Evolutionary conservation across 257 asterid genomes (phyloP).

Genomic region (Ajuga chamaepitys): DNA sequence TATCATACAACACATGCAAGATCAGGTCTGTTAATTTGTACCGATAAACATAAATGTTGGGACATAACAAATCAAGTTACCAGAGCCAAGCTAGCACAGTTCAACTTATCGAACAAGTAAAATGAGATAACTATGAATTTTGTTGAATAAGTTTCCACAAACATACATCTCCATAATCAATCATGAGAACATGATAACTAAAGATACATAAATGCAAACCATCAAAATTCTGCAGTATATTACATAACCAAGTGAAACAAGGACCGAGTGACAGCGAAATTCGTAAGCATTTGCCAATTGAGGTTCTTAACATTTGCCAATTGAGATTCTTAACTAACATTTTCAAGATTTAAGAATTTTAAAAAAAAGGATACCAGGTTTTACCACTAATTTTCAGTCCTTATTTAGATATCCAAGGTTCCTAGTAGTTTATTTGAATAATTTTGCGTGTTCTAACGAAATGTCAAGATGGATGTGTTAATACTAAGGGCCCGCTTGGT

Average conservation of each 20-base stretch:
- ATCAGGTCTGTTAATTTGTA: background rate
- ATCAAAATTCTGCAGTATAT: background rate
- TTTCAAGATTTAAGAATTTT: constrained; percentile 1
- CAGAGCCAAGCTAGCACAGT: background rate
- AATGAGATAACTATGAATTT: background rate
- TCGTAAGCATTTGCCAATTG: background rate
- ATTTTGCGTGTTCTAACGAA: background rate
- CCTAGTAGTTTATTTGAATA: background rate
- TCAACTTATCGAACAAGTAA: background rate
- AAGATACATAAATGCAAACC: background rate
- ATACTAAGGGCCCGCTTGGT: too few species aligned
- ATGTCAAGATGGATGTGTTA: too few species aligned
- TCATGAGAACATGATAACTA: background rate
- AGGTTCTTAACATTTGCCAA: too few species aligned
- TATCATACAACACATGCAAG: background rate
- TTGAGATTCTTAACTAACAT: constrained; percentile 7
- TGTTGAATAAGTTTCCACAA: background rate
- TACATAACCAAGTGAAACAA: background rate
- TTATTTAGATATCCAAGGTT: background rate
- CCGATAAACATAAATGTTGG: background rate
- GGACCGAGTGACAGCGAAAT: background rate
- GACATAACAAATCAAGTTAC: background rate
- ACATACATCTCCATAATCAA: background rate
- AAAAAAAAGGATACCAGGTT: background rate
- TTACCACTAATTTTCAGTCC: background rate